Percentiles rank a stretch among this genome's conserved stretches.
phyloP scores from a whole-genome alignment of 768 basidiomycete species.

The Leucocoprinus leucothites region DNA sequence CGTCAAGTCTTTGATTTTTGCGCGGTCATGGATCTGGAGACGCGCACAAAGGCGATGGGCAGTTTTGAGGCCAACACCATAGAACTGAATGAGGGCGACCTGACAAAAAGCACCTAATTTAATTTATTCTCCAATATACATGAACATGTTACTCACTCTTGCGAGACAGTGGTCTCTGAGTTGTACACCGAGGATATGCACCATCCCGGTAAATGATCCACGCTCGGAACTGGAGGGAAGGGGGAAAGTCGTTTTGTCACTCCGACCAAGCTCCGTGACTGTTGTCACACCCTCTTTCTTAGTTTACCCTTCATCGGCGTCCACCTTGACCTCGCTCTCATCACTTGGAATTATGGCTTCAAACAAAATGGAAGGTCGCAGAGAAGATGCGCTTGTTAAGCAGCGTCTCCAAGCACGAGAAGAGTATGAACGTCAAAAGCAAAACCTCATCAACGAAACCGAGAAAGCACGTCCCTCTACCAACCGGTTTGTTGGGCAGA shows the following conservation, averaged over 20 bases:
- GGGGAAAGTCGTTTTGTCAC: conserved; percentile 10
- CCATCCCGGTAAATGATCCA: conserved; percentile 40
- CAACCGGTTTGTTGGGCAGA: conserved; percentile 89
- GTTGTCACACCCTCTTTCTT: conserved; percentile 4
- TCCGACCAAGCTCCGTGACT: conserved; percentile 13
- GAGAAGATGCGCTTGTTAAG: conserved; percentile 82
- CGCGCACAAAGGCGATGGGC: conserved; percentile 86
- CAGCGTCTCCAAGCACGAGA: conserved; percentile 78
- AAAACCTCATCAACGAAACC: conserved; percentile 80
- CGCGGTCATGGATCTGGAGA: conserved; percentile 85
- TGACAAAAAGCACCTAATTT: conserved; percentile 26
- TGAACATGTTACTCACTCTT: conserved; percentile 49
- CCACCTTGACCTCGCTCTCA: not conserved
- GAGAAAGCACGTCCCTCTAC: conserved; percentile 87
- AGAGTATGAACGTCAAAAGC: conserved; percentile 79
- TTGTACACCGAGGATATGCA: conserved; percentile 85
- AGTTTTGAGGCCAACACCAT: conserved; percentile 78
- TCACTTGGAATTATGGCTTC: conserved; percentile 53
- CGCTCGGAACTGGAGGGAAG: not conserved
- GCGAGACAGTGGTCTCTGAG: conserved; percentile 74
- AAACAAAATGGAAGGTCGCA: conserved; percentile 79
- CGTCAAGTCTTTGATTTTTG: conserved; percentile 78
- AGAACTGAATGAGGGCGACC: conserved; percentile 90
- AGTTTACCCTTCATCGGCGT: too few relatives aligned
- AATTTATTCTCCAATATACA: not conserved